Evolutionary conservation across 495 filamentous ascomycete genomes (phyloP).

Genomic region (Choiromyces venosus): DNA sequence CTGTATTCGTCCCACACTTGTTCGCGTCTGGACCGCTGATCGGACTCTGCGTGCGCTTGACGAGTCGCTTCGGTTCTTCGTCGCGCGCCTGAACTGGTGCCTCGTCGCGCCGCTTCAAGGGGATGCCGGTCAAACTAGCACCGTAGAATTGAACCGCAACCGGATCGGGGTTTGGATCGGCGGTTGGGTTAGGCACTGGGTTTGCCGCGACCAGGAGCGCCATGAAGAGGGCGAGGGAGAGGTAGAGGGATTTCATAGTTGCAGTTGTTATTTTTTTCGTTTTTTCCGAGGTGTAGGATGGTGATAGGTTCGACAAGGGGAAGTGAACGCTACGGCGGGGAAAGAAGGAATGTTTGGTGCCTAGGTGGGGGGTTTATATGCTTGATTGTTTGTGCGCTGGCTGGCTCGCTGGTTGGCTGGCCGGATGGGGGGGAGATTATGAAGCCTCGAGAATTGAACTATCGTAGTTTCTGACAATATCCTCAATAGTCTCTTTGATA

Average conservation of each 20-base stretch:
- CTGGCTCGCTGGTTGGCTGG: too few relatives aligned
- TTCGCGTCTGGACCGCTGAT: constrained; percentile 21
- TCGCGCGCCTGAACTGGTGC: constrained; percentile 9
- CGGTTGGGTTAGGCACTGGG: constrained; percentile 13
- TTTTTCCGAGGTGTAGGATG: not conserved
- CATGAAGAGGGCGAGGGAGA: constrained; percentile 13
- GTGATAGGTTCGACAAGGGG: not conserved
- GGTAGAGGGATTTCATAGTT: constrained; percentile 15
- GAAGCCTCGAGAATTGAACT: not conserved
- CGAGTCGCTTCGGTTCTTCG: constrained; percentile 9
- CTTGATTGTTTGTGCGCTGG: not conserved
- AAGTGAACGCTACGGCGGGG: not conserved
- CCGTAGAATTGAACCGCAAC: constrained; percentile 28
- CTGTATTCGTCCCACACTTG: constrained; percentile 13
- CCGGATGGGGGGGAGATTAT: not conserved
- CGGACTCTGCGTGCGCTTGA: constrained; percentile 24
- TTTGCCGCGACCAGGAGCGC: constrained; percentile 4
- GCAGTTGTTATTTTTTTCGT: not conserved
- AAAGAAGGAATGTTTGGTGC: not conserved
- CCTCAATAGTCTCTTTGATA: not conserved
- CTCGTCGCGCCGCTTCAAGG: constrained; percentile 11
- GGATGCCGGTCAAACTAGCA: constrained; percentile 19
- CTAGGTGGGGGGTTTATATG: not conserved
- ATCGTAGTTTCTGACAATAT: not conserved
- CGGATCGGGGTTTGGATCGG: constrained; percentile 18